Percentiles rank a stretch among this genome's conserved stretches.
Conservation (phyloP, 148 eudicot genomes). For the Rhododendron kiyosumense region DNA sequence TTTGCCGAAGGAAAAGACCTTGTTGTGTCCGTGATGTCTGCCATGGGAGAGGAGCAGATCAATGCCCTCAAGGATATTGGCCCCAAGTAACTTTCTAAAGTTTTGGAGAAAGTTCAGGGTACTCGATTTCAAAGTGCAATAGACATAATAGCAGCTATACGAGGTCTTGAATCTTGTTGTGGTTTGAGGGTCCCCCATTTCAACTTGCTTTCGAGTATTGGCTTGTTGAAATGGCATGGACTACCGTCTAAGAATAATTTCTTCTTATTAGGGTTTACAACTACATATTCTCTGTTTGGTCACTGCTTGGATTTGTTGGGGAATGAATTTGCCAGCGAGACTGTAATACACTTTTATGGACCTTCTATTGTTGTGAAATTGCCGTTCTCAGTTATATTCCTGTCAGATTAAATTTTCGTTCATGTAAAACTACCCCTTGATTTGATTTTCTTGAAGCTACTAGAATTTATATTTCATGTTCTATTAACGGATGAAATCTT, state of each 20-base stretch:
- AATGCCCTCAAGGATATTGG: constrained; percentile 74
- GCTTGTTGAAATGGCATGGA: not conserved
- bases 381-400: not conserved
- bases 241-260: not conserved
- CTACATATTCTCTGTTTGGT: not conserved
- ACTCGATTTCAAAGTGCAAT: not conserved
- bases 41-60: constrained; percentile 52
- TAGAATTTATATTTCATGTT: not conserved
- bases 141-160: not conserved
- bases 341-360: not conserved
- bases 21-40: constrained; percentile 56
- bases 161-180: not conserved
- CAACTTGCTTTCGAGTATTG: not conserved
- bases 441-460: not conserved
- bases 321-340: not conserved
- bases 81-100: constrained; percentile 22
- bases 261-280: not conserved
- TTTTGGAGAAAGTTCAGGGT: constrained; percentile 10
- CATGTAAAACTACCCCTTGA: not conserved
- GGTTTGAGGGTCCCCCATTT: constrained; percentile 1
- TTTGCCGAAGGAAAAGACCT: constrained; percentile 64
- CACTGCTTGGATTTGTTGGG: constrained; percentile 7
- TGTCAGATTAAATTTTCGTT: not conserved
- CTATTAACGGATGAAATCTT: not conserved
- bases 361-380: not conserved